Evolutionary conservation across 139 green algal genomes (phyloP).

Genomic region (Picochlorum sp.): DNA sequence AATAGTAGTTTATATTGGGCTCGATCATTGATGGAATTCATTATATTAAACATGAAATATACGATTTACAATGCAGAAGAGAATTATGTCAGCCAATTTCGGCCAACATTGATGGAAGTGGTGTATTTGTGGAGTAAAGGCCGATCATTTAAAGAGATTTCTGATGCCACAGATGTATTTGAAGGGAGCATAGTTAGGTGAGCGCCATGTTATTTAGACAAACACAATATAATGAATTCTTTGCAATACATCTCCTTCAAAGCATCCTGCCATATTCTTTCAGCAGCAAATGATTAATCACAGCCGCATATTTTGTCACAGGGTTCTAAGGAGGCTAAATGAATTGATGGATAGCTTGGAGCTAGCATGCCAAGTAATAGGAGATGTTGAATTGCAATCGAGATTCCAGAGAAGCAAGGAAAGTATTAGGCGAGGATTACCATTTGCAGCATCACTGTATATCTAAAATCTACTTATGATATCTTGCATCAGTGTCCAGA

Average conservation of each 20-base stretch:
- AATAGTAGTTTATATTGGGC: conserved; percentile 21
- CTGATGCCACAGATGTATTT: conserved; percentile 75
- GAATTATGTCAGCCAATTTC: conserved; percentile 57
- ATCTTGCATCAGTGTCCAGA: neutral
- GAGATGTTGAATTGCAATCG: conserved; percentile 57
- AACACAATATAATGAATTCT: too few species aligned
- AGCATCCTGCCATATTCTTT: too few species aligned
- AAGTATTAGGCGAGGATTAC: conserved; percentile 78
- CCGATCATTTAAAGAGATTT: conserved; percentile 36
- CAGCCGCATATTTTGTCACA: neutral
- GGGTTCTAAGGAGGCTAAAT: conserved; percentile 66
- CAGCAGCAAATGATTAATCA: too few species aligned
- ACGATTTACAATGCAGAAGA: conserved; percentile 18
- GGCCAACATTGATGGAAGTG: conserved; percentile 65
- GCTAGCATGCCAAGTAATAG: conserved; percentile 53
- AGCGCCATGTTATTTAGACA: too few species aligned
- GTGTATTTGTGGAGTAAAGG: conserved; percentile 53
- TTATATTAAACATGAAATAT: too few species aligned
- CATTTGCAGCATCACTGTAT: conserved; percentile 92
- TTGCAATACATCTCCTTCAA: too few species aligned
- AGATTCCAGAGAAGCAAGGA: conserved; percentile 58
- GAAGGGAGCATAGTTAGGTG: conserved; percentile 83
- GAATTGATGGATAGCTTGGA: conserved; percentile 86
- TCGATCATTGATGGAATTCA: neutral
- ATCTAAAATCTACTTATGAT: conserved; percentile 29